Conservation (phyloP, 2,329 filamentous ascomycete species). For the Orbilia ellipsospora region DNA sequence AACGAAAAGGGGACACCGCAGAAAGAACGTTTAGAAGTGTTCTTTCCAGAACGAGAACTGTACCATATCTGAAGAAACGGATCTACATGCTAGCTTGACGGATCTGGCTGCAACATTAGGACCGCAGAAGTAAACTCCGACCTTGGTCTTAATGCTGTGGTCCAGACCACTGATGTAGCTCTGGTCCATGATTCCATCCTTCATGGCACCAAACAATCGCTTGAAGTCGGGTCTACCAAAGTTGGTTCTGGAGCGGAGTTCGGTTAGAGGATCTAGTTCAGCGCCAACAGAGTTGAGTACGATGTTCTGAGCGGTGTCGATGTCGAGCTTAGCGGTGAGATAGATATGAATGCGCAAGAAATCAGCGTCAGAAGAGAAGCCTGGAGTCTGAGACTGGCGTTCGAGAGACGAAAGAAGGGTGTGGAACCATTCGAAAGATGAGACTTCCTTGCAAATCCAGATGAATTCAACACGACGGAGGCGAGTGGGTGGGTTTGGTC, state of each 20-base stretch:
- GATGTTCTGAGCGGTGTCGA: slow-evolving; percentile 94
- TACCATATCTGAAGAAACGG: slow-evolving; percentile 79
- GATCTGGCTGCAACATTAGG: slow-evolving; percentile 82
- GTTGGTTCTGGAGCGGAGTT: slow-evolving; percentile 88
- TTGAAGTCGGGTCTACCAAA: slow-evolving; percentile 93
- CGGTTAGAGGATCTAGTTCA: slow-evolving; percentile 88
- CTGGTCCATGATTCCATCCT: slow-evolving; percentile 84
- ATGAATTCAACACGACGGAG: slow-evolving; percentile 97
- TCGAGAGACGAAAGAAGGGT: slow-evolving; percentile 91
- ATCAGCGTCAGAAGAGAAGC: slow-evolving; percentile 73
- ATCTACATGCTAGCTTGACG: slow-evolving; percentile 83
- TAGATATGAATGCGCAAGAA: slow-evolving; percentile 99
- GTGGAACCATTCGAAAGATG: slow-evolving; percentile 99
- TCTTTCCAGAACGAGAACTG: slow-evolving; percentile 99
- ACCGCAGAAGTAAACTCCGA: slow-evolving; percentile 98
- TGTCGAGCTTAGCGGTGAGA: slow-evolving; percentile 90
- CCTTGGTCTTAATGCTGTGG: slow-evolving; percentile 79
- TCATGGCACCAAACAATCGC: slow-evolving; percentile 83
- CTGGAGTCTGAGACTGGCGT: slow-evolving; percentile 79
- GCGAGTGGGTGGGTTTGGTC: slow-evolving; percentile 86
- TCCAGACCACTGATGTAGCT: slow-evolving; percentile 87
- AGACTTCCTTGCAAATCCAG: slow-evolving; percentile 97
- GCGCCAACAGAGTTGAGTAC: slow-evolving; percentile 94
- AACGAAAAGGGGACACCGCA: slow-evolving; percentile 25
- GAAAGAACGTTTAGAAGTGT: slow-evolving; percentile 65